Evolutionary conservation across 164 flowering plant species (phyloP), one percentile per base, ranked within the genome.

Genomic region (Vitis labrusca): DNA sequence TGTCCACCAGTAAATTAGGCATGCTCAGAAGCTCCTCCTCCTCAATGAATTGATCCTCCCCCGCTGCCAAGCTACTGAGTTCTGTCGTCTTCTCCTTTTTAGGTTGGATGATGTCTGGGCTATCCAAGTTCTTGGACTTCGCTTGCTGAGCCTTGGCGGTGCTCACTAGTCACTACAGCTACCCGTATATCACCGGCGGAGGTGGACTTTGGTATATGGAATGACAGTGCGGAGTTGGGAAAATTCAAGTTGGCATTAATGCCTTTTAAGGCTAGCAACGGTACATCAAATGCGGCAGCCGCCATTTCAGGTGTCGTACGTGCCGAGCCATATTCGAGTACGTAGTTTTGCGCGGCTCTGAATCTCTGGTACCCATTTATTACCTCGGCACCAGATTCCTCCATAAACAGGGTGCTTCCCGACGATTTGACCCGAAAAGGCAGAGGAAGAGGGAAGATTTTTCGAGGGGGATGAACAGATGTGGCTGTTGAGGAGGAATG

Each of bases 311-410:
- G 82, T 0, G 87, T 87, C 1, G 90, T 79, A 91, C 2, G 98
- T 91, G 0, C 98, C 98, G 3, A 93, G 92, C 98, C 98, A 93
- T 48, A 93, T 91, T 1, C 98, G 85, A 1, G 80, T 23, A 23
- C 27, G 27, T 86, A 0, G 85, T 78, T 67, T 89, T 91, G 19
- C 88, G 79, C 2, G 98, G 98, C 82, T 91, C 93, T 3, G 87
- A 8, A 93, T 90, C 63, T 93, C 98, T 3, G 95, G 86, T 63
- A 91, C 95, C 98, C 98, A 93, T 78, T 91, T 93, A 3, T 91
- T 91, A 27, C 89, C 79, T 71, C 98, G 74, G 72, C 70, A 50
- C 19, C 96, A 79, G 48, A 91, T 82, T 17, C 96, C 98, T 0
- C 89, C 66, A 56, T 82, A 91, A 0, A 13, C n/a, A 0, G 86